These are phyloP conservation scores for Taphrina flavorubra DNA, from an alignment of 1,139 yeast species.

Conservation along the genomic window DNA sequence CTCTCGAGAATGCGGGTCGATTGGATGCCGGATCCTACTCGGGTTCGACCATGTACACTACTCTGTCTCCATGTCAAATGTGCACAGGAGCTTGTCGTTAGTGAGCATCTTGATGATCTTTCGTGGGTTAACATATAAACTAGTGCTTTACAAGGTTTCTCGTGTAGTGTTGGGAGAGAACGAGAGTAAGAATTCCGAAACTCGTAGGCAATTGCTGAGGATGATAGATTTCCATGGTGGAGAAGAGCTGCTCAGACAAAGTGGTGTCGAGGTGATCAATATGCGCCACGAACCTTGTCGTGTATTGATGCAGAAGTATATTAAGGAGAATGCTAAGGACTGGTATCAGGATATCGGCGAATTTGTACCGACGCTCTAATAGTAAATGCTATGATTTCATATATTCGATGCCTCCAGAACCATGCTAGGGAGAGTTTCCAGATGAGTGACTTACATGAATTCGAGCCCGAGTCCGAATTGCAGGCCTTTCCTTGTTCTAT, in stretches of 20 bases:
- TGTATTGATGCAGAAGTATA: constrained; percentile 16
- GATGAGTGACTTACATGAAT: constrained; percentile 50
- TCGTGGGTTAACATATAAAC: background rate
- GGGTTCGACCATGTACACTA: constrained; percentile 30
- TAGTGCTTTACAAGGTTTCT: constrained; percentile 17
- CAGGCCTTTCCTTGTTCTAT: constrained; percentile 77
- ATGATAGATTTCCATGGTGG: constrained; percentile 13
- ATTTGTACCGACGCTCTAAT: background rate
- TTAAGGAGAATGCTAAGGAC: constrained; percentile 13
- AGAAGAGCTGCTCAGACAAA: constrained; percentile 4
- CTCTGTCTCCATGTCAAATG: constrained; percentile 26
- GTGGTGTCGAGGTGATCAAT: constrained; percentile 2
- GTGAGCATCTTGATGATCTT: background rate
- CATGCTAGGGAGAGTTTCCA: background rate
- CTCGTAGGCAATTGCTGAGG: no score
- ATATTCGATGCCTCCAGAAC: background rate
- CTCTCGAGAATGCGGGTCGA: constrained; percentile 28
- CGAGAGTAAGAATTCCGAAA: background rate
- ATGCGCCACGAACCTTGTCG: constrained; percentile 5
- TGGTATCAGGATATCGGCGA: constrained; percentile 30
- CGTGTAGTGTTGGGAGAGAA: constrained; percentile 29
- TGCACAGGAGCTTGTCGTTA: constrained; percentile 28
- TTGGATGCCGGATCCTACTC: constrained; percentile 2
- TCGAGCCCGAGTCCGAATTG: constrained; percentile 95
- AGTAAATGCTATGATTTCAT: background rate